Conservation (phyloP, 2,329 filamentous ascomycete genomes). For the Incumbomyces delicatus region DNA sequence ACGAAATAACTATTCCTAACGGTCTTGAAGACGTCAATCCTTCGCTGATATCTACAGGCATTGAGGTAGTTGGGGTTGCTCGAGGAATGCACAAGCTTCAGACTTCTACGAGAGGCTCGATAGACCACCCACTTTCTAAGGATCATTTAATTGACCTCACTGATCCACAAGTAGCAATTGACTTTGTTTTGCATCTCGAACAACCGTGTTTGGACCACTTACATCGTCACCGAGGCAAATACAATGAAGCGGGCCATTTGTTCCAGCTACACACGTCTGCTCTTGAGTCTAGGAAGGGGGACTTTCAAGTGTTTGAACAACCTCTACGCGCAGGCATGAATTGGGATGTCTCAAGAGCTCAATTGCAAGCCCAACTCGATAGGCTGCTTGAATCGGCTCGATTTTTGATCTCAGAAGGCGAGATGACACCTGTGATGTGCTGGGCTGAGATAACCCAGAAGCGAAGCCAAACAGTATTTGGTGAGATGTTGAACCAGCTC, state of each 20-base stretch:
- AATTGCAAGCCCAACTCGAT: slow-evolving; percentile 19
- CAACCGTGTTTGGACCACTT: slow-evolving; percentile 22
- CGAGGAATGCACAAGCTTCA: background rate
- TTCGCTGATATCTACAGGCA: background rate
- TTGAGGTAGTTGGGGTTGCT: background rate
- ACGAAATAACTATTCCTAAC: slow-evolving; percentile 12
- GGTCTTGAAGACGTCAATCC: slow-evolving; percentile 1
- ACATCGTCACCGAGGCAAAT: slow-evolving; percentile 8
- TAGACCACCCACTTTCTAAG: background rate
- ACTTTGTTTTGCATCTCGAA: slow-evolving; percentile 26
- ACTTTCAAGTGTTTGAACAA: slow-evolving; percentile 6
- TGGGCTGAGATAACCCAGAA: slow-evolving; percentile 29
- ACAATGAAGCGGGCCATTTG: slow-evolving; percentile 21
- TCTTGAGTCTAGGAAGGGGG: slow-evolving; percentile 18
- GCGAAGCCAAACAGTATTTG: slow-evolving; percentile 24
- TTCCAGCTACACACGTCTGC: slow-evolving; percentile 24
- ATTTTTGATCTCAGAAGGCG: slow-evolving; percentile 22
- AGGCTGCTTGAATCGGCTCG: slow-evolving; percentile 21
- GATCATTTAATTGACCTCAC: slow-evolving; percentile 21
- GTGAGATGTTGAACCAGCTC: slow-evolving; percentile 22
- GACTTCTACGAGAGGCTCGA: background rate
- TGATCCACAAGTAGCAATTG: slow-evolving; percentile 23
- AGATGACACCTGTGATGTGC: slow-evolving; percentile 33
- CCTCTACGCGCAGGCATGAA: slow-evolving; percentile 12
- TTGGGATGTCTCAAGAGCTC: slow-evolving; percentile 21